phyloP scores from a whole-genome alignment of 2,329 filamentous ascomycete genomes.

The Penicillium oxalicum region DNA sequence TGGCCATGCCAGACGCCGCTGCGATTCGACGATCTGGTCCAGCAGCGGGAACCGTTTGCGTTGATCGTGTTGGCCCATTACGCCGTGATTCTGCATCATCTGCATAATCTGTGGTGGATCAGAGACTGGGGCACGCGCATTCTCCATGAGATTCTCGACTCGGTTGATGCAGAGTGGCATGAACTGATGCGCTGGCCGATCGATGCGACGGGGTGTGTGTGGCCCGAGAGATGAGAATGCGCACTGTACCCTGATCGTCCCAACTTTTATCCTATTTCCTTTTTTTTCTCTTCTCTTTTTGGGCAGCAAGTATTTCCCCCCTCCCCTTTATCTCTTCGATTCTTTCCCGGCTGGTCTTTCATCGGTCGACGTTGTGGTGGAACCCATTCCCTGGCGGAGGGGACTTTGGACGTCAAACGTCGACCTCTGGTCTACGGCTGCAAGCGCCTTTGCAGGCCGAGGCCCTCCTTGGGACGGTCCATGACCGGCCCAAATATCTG shows the following conservation, averaged over 20 bases:
- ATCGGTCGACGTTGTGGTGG: no score
- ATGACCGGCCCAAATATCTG: background rate
- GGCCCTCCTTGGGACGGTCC: no score
- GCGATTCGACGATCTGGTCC: conserved; percentile 49
- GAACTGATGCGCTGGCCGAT: conserved; percentile 29
- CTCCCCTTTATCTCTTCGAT: no score
- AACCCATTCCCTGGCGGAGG: no score
- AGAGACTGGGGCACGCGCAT: conserved; percentile 60
- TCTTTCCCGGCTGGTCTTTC: no score
- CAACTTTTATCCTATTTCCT: background rate
- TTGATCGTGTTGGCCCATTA: conserved; percentile 42
- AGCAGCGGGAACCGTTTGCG: conserved; percentile 36
- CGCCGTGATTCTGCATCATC: conserved; percentile 49
- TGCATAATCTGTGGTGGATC: conserved; percentile 64
- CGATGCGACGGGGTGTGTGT: conserved; percentile 29
- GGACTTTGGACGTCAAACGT: no score
- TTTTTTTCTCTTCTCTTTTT: no score
- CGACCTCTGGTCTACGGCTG: no score
- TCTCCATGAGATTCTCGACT: conserved; percentile 52
- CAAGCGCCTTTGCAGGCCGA: no score
- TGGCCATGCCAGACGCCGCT: conserved; percentile 57
- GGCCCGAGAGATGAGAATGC: conserved; percentile 9
- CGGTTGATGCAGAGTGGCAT: conserved; percentile 24
- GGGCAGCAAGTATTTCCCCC: no score
- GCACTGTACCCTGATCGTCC: background rate